Percentiles rank a stretch among this genome's conserved stretches.
phyloP scores from a whole-genome alignment of 2,329 filamentous ascomycete genomes.

The Aspergillus tanneri region DNA sequence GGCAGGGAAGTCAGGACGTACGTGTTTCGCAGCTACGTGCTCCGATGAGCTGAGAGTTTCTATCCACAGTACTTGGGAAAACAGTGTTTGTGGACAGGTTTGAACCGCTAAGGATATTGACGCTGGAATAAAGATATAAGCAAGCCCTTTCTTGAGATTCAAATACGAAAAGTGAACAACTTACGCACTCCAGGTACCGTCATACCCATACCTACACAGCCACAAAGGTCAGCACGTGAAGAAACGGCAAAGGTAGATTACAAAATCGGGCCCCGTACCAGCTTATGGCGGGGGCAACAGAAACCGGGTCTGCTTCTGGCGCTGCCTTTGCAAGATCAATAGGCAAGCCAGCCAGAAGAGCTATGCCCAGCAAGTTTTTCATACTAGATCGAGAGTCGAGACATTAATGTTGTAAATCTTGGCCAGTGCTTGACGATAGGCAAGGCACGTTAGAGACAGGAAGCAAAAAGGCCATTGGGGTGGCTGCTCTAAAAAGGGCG shows the following conservation, averaged over 20 bases:
- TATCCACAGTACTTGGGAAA: neutral
- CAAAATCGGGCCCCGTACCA: neutral
- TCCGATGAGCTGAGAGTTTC: neutral
- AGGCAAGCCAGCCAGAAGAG: slow-evolving; percentile 4
- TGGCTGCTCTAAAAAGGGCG: too few relatives aligned
- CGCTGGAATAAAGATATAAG: neutral
- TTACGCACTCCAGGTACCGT: slow-evolving; percentile 4
- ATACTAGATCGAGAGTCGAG: too few relatives aligned
- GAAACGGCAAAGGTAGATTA: neutral
- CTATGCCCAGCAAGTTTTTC: neutral
- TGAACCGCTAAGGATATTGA: neutral
- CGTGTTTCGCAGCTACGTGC: neutral
- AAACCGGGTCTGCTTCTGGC: neutral
- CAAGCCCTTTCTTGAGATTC: neutral
- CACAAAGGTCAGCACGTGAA: neutral
- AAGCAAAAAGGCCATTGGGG: too few relatives aligned
- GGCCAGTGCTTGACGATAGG: too few relatives aligned
- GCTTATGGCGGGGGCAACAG: neutral
- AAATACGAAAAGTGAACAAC: neutral
- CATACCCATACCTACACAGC: neutral
- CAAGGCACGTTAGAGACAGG: too few relatives aligned
- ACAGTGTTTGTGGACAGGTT: neutral
- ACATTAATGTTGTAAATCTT: too few relatives aligned
- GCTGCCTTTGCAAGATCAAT: neutral
- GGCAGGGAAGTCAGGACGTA: neutral